phyloP scores from a whole-genome alignment of 163 green algal genomes.

The Scenedesmus sp. region DNA sequence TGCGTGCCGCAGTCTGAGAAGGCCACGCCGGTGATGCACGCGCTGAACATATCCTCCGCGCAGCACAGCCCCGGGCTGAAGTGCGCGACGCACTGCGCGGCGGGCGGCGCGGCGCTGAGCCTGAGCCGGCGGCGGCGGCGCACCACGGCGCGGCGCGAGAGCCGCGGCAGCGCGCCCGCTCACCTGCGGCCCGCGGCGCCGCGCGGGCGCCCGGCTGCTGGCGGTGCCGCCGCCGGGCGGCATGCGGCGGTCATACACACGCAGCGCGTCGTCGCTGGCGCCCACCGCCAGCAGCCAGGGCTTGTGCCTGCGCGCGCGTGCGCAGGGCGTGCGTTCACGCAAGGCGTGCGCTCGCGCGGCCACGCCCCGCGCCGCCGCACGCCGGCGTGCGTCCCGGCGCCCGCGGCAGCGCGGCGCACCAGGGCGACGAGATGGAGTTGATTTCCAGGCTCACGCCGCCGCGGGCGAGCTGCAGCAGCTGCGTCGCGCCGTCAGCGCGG shows the following conservation, averaged over 20 bases:
- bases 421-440: constrained; percentile 36
- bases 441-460: constrained; percentile 35
- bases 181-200: too few relatives aligned
- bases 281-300: constrained; percentile 43
- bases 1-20: constrained; percentile 20
- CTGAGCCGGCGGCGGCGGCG: too few relatives aligned
- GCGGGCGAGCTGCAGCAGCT: constrained; percentile 40
- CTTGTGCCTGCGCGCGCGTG: constrained; percentile 48
- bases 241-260: constrained; percentile 35
- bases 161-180: too few relatives aligned
- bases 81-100: constrained; percentile 10
- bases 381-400: too few relatives aligned
- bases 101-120: too few relatives aligned
- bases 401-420: constrained; percentile 27
- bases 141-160: too few relatives aligned
- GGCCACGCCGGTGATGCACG: constrained; percentile 29
- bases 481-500: background rate
- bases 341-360: too few relatives aligned
- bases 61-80: background rate
- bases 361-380: too few relatives aligned
- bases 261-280: constrained; percentile 22
- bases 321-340: too few relatives aligned
- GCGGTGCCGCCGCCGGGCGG: background rate
- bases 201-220: too few relatives aligned
- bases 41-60: too few relatives aligned